Evolutionary conservation across 192 early-diverging fungal genomes (phyloP), one percentile per base, ranked within the genome.

Genomic region (Podochytrium sp.): DNA sequence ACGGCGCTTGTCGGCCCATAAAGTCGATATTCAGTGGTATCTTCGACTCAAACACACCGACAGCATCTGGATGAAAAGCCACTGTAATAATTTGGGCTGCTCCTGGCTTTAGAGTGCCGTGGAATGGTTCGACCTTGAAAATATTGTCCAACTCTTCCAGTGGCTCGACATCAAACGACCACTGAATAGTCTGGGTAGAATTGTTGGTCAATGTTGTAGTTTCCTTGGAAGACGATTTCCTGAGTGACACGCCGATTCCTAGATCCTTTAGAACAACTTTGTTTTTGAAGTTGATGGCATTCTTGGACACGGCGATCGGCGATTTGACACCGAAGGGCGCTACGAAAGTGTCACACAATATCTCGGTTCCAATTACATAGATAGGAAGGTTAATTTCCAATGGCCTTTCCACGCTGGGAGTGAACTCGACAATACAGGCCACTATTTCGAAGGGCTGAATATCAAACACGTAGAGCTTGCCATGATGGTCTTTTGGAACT

Each of bases 51-150:
- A 71, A 84, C 6, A 63, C 20, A 27, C 80, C 82, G 2, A 80
- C 64, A 27, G 34, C 52, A 30, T 78, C 73, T 51, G 85, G 83
- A 16, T 77, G 71, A 65, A 87, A 87, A 2, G 68, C 63, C 0
- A 85, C 39, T 18, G 52, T 71, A 34, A 87, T 59, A 2, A 30
- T 57, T 62, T 78, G 76, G 4, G 64, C 50, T 40, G 69, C 66
- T 32, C 75, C 73, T 4, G 80, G 57, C 16, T 43, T 73, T 0
- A 87, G 39, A n/a, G 40, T 20, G 20, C 74, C 80, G 27, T 77
- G 65, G 62, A 71, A 75, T 2, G 85, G 81, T 16, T 87, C 82
- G 20, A 83, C 40, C 52, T 74, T 73, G 56, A 87, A 87, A 50
- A 81, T 69, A 53, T 80, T 72, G 30, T 76, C 78, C 20, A 64